Percentiles rank a stretch among this genome's conserved stretches.
Conservation (phyloP, 1,139 yeast species). For the Yamadazyma triangularis region DNA sequence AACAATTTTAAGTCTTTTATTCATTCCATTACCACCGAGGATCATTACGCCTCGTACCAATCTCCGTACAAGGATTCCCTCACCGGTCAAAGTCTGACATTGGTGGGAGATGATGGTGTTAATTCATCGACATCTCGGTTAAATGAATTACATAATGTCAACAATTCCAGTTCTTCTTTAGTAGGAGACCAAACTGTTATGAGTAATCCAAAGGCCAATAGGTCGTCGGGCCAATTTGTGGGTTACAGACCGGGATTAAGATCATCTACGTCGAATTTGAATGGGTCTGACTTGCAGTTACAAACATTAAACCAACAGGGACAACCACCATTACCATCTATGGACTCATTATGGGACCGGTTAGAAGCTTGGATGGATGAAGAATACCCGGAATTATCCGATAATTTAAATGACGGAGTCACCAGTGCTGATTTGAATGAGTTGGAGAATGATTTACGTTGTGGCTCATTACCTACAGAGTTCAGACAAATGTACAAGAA, state of each 20-base stretch:
- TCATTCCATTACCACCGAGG: conserved; percentile 61
- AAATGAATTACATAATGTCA: conserved; percentile 30
- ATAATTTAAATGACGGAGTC: conserved; percentile 65
- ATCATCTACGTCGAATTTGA: conserved; percentile 24
- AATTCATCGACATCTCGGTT: conserved; percentile 26
- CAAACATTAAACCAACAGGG: conserved; percentile 45
- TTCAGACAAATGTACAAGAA: conserved; percentile 70
- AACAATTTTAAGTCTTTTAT: conserved; percentile 48
- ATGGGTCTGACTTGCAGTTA: conserved; percentile 35
- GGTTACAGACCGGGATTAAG: conserved; percentile 40
- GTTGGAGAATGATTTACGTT: conserved; percentile 65
- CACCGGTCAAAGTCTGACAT: conserved; percentile 14
- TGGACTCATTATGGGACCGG: conserved; percentile 69
- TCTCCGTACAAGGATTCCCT: conserved; percentile 37
- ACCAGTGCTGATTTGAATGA: conserved; percentile 75
- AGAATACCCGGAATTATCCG: conserved; percentile 76
- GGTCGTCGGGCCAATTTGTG: no score
- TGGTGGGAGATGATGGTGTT: conserved; percentile 16
- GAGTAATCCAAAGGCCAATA: conserved; percentile 11
- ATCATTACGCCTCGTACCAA: conserved; percentile 59
- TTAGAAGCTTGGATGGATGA: conserved; percentile 71
- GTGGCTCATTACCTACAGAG: conserved; percentile 63
- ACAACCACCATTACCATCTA: conserved; percentile 68
- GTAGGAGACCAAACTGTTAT: conserved; percentile 11
- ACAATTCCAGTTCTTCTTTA: conserved; percentile 24